Conservation (phyloP, 2,329 filamentous ascomycete genomes). For the Xylariomycetidae sp. region DNA sequence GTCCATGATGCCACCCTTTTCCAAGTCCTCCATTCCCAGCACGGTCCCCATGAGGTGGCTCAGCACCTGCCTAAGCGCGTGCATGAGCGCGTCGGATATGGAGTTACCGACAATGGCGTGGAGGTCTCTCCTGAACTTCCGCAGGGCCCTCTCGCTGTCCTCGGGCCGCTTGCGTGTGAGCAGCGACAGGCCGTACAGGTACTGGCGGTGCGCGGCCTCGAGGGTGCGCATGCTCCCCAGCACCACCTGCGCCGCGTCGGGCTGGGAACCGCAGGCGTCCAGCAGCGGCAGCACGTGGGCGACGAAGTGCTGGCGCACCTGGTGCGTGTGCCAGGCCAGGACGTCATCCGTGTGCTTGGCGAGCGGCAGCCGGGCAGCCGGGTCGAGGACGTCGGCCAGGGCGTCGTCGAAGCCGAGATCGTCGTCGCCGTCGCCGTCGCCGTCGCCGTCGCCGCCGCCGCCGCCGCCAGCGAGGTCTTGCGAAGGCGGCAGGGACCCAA, state of each 20-base stretch:
- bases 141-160: slow-evolving; percentile 31
- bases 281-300: slow-evolving; percentile 53
- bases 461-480: slow-evolving; percentile 33
- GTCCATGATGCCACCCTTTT: slow-evolving; percentile 6
- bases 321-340: slow-evolving; percentile 53
- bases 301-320: slow-evolving; percentile 55
- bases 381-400: slow-evolving; percentile 47
- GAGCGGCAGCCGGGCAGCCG: slow-evolving; percentile 38
- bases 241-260: slow-evolving; percentile 40
- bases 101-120: slow-evolving; percentile 62
- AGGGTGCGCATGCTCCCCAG: slow-evolving; percentile 49
- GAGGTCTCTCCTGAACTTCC: slow-evolving; percentile 54
- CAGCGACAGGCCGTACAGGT: slow-evolving; percentile 48
- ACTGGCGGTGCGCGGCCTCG: slow-evolving; percentile 53
- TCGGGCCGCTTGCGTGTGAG: slow-evolving; percentile 46
- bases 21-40: slow-evolving; percentile 31
- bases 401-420: slow-evolving; percentile 45
- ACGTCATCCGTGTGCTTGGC: slow-evolving; percentile 51
- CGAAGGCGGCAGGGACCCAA: slow-evolving; percentile 40
- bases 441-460: slow-evolving; percentile 42
- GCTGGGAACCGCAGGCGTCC: slow-evolving; percentile 37
- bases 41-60: slow-evolving; percentile 44
- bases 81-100: slow-evolving; percentile 45
- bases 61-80: slow-evolving; percentile 50
- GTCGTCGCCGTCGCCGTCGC: slow-evolving; percentile 35